Conservation (phyloP, 2,329 filamentous ascomycete genomes). For the Emmonsia crescens region DNA sequence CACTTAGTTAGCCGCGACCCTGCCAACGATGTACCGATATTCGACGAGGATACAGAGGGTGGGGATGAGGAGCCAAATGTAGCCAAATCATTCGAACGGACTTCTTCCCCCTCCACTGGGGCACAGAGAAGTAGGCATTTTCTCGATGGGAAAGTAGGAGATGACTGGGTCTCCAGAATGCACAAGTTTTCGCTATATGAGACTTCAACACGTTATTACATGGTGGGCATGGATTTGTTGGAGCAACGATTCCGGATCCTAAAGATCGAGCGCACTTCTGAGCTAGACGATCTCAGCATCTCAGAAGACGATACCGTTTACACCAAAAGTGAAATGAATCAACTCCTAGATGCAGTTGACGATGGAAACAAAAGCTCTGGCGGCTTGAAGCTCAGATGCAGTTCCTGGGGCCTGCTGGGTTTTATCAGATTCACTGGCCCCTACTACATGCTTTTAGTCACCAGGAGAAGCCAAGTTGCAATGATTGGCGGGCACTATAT, state of each 20-base stretch:
- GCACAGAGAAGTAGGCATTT: slow-evolving; percentile 29
- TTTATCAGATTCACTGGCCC: slow-evolving; percentile 94
- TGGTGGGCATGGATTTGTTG: slow-evolving; percentile 83
- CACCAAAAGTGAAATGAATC: slow-evolving; percentile 80
- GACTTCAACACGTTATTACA: slow-evolving; percentile 84
- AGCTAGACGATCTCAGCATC: slow-evolving; percentile 66
- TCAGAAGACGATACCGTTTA: slow-evolving; percentile 94
- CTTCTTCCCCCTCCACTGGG: slow-evolving; percentile 27
- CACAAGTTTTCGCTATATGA: slow-evolving; percentile 98
- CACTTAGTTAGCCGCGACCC: not conserved
- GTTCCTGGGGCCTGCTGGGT: slow-evolving; percentile 83
- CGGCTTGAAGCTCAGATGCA: slow-evolving; percentile 79
- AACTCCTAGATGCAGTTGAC: slow-evolving; percentile 86
- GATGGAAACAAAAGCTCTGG: slow-evolving; percentile 88
- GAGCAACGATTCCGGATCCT: slow-evolving; percentile 82
- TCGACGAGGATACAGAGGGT: slow-evolving; percentile 25
- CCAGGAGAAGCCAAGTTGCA: slow-evolving; percentile 88
- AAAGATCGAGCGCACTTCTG: slow-evolving; percentile 85
- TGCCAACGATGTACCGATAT: slow-evolving; percentile 17
- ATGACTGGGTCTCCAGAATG: slow-evolving; percentile 53
- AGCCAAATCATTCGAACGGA: slow-evolving; percentile 36
- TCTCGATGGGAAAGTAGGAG: slow-evolving; percentile 21
- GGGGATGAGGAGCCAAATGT: slow-evolving; percentile 36
- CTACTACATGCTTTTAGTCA: slow-evolving; percentile 95
- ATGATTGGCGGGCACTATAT: slow-evolving; percentile 94